Conservation (phyloP, 768 basidiomycete genomes). For the Leccinum boreale region DNA sequence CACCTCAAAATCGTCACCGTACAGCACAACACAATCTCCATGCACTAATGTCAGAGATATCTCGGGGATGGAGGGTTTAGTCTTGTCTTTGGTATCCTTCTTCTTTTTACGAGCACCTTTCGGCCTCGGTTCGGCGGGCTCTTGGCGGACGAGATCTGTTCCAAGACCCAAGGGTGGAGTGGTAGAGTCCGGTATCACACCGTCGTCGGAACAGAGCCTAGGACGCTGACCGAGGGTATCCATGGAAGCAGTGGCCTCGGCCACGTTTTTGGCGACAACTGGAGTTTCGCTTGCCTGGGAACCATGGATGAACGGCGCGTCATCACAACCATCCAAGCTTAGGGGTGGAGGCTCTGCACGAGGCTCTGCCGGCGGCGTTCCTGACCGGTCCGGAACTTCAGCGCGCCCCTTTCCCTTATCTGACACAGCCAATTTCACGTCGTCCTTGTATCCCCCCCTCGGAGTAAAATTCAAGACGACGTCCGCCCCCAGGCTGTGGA, state of each 20-base stretch:
- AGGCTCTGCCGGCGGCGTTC: neutral
- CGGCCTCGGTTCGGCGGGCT: constrained; percentile 1
- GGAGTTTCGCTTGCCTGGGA: neutral
- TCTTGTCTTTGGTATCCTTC: constrained; percentile 19
- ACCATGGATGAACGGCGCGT: neutral
- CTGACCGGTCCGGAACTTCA: constrained; percentile 4
- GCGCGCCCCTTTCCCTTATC: constrained; percentile 16
- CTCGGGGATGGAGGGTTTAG: constrained; percentile 12
- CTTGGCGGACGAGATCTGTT: neutral
- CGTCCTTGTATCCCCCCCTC: constrained; percentile 22
- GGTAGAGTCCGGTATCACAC: neutral
- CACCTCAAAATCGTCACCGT: constrained; percentile 41
- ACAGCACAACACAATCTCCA: constrained; percentile 36
- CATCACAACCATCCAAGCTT: neutral
- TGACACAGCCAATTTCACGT: neutral
- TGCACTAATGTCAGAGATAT: constrained; percentile 37
- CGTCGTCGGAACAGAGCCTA: neutral
- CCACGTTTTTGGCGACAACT: constrained; percentile 1
- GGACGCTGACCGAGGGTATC: constrained; percentile 5
- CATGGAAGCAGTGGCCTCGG: neutral
- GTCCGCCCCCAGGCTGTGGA: constrained; percentile 27
- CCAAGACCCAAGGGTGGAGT: neutral
- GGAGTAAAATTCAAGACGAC: constrained; percentile 23
- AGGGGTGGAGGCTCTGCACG: neutral
- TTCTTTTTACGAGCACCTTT: constrained; percentile 11